Evolutionary conservation across 345 rosid species (phyloP).

Genomic region (Eucalyptus pauciflora): DNA sequence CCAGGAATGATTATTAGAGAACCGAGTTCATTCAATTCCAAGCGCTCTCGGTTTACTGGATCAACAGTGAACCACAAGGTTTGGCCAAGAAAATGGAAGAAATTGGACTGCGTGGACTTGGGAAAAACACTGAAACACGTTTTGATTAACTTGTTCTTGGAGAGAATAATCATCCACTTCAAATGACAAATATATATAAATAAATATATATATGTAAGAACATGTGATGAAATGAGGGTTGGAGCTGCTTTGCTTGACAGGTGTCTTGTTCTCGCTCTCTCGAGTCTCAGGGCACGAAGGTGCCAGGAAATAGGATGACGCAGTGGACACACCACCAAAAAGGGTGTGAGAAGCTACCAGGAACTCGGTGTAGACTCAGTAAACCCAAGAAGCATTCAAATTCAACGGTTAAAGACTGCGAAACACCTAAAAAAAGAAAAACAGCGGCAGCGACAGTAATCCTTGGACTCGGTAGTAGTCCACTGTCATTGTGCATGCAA

Average conservation of each 20-base stretch:
- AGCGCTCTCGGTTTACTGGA: not conserved
- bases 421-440: not conserved
- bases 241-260: not conserved
- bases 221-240: not conserved
- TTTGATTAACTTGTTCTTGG: not conserved
- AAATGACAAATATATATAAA: not conserved
- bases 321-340: not conserved
- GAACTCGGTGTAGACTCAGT: not conserved
- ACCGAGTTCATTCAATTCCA: not conserved
- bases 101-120: not conserved
- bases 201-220: not conserved
- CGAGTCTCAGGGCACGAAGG: not conserved
- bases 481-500: not conserved
- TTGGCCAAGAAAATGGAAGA: not conserved
- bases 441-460: not conserved
- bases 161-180: not conserved
- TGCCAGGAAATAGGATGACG: not conserved
- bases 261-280: not conserved
- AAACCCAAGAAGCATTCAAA: not conserved
- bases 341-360: not conserved
- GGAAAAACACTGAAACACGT: not conserved
- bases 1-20: not conserved
- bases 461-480: not conserved
- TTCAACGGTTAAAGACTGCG: not conserved
- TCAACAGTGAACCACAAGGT: not conserved